Conservation (phyloP, 495 filamentous ascomycete species). For the Schizothecium vesticola region DNA sequence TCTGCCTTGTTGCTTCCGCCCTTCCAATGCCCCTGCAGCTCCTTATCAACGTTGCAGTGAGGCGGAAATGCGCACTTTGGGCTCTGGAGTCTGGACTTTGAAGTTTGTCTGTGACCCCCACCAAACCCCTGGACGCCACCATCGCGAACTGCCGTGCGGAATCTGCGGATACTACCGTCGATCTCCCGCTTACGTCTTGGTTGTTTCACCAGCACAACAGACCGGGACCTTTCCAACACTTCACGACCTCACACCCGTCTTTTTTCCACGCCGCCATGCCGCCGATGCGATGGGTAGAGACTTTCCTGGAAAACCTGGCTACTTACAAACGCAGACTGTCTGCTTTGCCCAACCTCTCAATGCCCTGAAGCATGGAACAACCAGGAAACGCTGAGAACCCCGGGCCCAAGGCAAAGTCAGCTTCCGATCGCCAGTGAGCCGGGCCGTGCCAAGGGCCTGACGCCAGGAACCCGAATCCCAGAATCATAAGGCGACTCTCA, state of each 20-base stretch:
- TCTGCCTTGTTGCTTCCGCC: background rate
- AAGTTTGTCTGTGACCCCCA: background rate
- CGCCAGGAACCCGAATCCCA: background rate
- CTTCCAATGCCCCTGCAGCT: background rate
- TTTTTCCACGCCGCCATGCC: background rate
- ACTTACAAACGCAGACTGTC: background rate
- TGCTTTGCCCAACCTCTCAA: background rate
- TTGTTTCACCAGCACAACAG: background rate
- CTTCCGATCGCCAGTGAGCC: background rate
- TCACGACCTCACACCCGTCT: background rate
- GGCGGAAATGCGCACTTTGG: background rate
- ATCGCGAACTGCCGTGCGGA: background rate
- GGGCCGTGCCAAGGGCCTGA: background rate
- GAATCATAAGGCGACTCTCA: background rate
- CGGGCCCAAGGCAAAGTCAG: background rate
- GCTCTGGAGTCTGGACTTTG: background rate
- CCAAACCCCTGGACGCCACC: background rate
- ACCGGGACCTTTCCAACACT: background rate
- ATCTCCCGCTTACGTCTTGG: background rate
- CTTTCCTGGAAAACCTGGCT: background rate
- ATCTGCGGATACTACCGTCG: background rate
- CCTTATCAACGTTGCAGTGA: background rate
- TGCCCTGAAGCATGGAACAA: background rate
- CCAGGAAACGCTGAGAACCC: background rate
- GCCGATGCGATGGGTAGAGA: background rate